Evolutionary conservation across 208 protist species (phyloP), one percentile per base, ranked within the genome.

Genomic region (Leishmania mexicana): DNA sequence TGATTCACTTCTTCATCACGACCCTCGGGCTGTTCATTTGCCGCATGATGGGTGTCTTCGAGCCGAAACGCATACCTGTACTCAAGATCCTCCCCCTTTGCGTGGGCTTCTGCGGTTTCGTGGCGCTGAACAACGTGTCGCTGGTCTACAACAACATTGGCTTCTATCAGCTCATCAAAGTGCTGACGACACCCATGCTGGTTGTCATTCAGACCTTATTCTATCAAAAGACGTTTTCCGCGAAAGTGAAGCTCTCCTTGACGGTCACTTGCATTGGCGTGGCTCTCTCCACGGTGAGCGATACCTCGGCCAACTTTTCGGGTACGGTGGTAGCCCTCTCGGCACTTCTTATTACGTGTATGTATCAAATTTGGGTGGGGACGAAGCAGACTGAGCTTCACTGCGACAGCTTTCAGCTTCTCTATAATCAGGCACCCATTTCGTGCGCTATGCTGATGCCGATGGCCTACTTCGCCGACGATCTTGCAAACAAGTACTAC

Each of bases 121-220:
- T 98, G 24, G 89, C 94, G 35, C 86, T 98, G 47, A 96, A 92
- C 15, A 98, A 98, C 81, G 77, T 97, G 68, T 96, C 90, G 6
- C 87, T 98, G 8, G 83, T 92, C 47, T 94, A 96, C 90, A 98
- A 98, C 82, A 91, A 85, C 31, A 91, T 98, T 31, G 93, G 93
- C 5, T 96, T 98, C 73, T 98, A 98, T 80, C 96, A 98, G 87
- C 89, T 97, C 62, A 88, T 94, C 47, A 96, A 96, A 82, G 89
- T 97, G 47, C 81, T 95, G 15, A 95, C 89, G 8, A 95, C 91
- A 28, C 92, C 93, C 6, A 40, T 96, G 74, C 84, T 97, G 42
- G 87, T 94, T 65, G 58, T 96, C 19, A 92, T 94, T 67, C 86
- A 96, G 84, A 90, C 85, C 6, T 28, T 94, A 10, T 94, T 87